Conservation (phyloP, 163 green algal genomes). For the Coccomyxa subellipsoidea region DNA sequence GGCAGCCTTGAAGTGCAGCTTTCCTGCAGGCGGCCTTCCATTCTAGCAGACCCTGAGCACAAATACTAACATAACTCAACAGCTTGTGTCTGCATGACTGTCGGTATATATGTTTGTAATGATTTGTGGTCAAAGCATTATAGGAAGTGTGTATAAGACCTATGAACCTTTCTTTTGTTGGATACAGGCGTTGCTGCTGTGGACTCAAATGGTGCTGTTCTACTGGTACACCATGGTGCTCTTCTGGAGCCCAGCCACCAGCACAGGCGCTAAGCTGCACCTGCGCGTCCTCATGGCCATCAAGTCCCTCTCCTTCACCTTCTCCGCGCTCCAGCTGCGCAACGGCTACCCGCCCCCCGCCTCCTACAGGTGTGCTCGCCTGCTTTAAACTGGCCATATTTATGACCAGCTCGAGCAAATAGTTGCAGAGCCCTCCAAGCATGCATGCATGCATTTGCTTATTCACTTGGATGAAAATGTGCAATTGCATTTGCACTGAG, state of each 20-base stretch:
- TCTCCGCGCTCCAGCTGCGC: conserved; percentile 71
- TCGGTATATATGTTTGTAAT: background rate
- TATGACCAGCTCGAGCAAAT: too few species aligned
- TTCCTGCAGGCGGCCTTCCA: too few species aligned
- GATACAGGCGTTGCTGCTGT: conserved; percentile 35
- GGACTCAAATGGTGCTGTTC: conserved; percentile 48
- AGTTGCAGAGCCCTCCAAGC: too few species aligned
- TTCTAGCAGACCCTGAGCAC: too few species aligned
- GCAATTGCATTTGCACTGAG: too few species aligned
- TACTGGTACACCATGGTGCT: conserved; percentile 44
- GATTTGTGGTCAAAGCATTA: background rate
- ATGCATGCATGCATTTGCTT: too few species aligned
- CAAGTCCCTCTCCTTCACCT: conserved; percentile 46
- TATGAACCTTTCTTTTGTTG: background rate
- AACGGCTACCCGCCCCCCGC: conserved; percentile 66
- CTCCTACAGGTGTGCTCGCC: conserved; percentile 32
- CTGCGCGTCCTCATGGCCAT: conserved; percentile 62
- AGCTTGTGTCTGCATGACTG: background rate
- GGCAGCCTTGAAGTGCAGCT: too few species aligned
- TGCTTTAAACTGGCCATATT: too few species aligned
- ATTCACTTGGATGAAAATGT: too few species aligned
- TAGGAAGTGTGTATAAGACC: background rate
- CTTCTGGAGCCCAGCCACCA: conserved; percentile 51
- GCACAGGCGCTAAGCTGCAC: conserved; percentile 32
- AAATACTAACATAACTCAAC: too few species aligned